Evolutionary conservation across 306 rosid species (phyloP), one percentile per base, ranked within the genome.

Genomic region (Trifolium dubium): DNA sequence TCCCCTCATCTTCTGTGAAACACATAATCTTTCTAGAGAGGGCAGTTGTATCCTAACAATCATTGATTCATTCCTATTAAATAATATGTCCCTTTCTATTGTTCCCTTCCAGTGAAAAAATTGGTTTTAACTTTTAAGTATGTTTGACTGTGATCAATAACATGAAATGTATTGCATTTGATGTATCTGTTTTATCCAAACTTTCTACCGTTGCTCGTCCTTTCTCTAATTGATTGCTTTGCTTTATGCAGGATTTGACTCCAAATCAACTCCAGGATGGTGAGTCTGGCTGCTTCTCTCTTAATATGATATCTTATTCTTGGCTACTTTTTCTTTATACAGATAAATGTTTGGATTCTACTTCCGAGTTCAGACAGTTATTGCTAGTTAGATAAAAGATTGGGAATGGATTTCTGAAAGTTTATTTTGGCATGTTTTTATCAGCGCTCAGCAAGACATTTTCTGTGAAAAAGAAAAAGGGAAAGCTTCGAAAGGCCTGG

Each of bases 371-470:
- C 43, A 14, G 12, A 58, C 40, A 37, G 13, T 31, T 32, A 35
- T 72, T 70, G 18, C 69, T 30, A 14, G 49, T 37, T 39, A 19
- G 64, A 31, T 41, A 30, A n/a, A 69, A 56, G 11, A 69, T 32
- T 4, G 13, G 17, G 72, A 56, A 70, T 31, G 73, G 60, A 53
- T 78, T 56, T 85, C 78, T 89, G 64, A 87, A 31, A 13, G 43
- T 31, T 70, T 49, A 76, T 12, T 77, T 78, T 37, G 37, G 5
- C 15, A 1, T 72, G 41, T 77, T 72, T 51, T 75, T 51, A 75
- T 74, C 59, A 94, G 98, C 98, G 14, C 97, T 94, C 65, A 82
- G 96, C 92, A 94, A 91, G 88, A 94, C 98, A 43, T 94, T 94
- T 80, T 88, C 97, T 2, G 90, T 86, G 79, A 88, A 88, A 81